Evolutionary conservation across 768 basidiomycete species (phyloP).

Genomic region (Xanthoconium purpureum): DNA sequence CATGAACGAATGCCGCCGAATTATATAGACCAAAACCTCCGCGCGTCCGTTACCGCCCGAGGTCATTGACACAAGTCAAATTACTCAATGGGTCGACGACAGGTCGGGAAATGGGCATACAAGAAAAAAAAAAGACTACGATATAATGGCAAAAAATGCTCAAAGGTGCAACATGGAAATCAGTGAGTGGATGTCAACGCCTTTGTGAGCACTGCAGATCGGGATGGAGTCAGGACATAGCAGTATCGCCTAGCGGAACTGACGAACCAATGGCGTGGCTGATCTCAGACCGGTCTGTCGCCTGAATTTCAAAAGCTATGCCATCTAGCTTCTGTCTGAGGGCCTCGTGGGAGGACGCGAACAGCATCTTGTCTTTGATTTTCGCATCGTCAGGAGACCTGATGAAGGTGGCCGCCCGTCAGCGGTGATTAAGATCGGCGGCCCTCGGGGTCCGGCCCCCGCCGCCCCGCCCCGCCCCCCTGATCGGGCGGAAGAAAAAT

Average conservation of each 20-base stretch:
- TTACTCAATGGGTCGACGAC: background rate
- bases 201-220: conserved; percentile 18
- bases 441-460: background rate
- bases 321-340: conserved; percentile 73
- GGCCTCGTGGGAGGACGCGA: conserved; percentile 82
- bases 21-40: conserved; percentile 5
- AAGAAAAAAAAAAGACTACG: background rate
- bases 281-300: conserved; percentile 74
- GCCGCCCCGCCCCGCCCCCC: background rate
- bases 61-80: background rate
- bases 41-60: background rate
- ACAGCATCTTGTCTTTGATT: conserved; percentile 92
- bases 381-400: conserved; percentile 87
- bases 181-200: conserved; percentile 15
- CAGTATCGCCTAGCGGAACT: background rate
- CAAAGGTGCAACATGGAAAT: background rate
- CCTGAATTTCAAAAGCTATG: conserved; percentile 80
- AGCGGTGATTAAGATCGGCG: background rate
- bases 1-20: background rate
- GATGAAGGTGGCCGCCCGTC: background rate
- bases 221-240: background rate
- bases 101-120: background rate
- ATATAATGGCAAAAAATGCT: background rate
- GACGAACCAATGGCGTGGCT: conserved; percentile 64
- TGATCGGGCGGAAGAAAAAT: background rate